phyloP scores from a whole-genome alignment of 495 filamentous ascomycete genomes.

The Lindgomyces ingoldianus region DNA sequence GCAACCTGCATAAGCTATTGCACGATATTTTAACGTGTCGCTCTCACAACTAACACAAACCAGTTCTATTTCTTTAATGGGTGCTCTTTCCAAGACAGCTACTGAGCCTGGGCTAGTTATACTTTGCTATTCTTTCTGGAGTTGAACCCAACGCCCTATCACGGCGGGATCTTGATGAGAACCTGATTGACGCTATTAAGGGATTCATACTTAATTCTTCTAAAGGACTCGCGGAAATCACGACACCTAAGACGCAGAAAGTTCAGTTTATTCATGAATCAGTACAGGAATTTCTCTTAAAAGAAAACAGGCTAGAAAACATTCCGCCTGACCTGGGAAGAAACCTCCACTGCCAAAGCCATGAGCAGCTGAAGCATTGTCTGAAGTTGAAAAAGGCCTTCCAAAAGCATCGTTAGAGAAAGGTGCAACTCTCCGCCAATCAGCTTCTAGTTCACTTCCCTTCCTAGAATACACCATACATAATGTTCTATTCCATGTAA shows the following conservation, averaged over 20 bases:
- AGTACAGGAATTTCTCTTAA: slow-evolving; percentile 30
- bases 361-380: slow-evolving; percentile 23
- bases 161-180: slow-evolving; percentile 11
- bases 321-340: slow-evolving; percentile 8
- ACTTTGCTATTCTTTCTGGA: slow-evolving; percentile 24
- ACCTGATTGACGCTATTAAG: slow-evolving; percentile 10
- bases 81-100: slow-evolving; percentile 22
- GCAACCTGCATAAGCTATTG: slow-evolving; percentile 28
- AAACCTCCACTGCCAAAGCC: slow-evolving; percentile 13
- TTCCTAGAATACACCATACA: slow-evolving; percentile 28
- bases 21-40: slow-evolving; percentile 18
- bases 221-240: slow-evolving; percentile 26
- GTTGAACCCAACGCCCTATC: neutral
- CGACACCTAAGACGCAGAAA: neutral
- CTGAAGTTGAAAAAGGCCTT: neutral
- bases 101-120: slow-evolving; percentile 16
- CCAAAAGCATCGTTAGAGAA: slow-evolving; percentile 13
- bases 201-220: slow-evolving; percentile 19
- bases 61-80: slow-evolving; percentile 20
- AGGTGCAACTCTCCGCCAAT: slow-evolving; percentile 13
- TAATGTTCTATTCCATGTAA: slow-evolving; percentile 23
- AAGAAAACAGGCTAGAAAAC: slow-evolving; percentile 11
- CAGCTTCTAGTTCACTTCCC: slow-evolving; percentile 10
- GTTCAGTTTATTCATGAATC: slow-evolving; percentile 36
- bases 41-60: slow-evolving; percentile 1